These are phyloP conservation scores for Penicillium pulvis DNA, from an alignment of 495 filamentous ascomycete species.

Conservation along the genomic window DNA sequence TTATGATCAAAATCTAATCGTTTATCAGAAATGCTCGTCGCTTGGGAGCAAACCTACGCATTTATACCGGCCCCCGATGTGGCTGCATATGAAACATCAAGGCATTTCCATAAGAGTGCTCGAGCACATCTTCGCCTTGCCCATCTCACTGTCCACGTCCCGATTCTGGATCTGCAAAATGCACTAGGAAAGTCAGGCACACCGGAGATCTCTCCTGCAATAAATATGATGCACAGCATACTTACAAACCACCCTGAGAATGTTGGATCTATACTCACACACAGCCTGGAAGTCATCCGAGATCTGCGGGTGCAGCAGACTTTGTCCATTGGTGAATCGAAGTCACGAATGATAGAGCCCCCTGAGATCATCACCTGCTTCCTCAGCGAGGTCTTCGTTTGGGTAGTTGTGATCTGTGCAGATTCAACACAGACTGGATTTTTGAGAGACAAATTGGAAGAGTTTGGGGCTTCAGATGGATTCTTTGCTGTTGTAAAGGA, in stretches of 20 bases:
- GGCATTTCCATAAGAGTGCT: constrained; percentile 7
- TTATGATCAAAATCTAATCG: neutral
- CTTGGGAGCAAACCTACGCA: constrained; percentile 11
- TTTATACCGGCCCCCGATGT: constrained; percentile 1
- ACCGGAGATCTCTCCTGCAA: constrained; percentile 3
- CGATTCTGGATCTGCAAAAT: constrained; percentile 14
- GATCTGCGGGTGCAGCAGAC: neutral
- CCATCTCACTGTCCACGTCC: constrained; percentile 10
- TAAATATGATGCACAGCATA: neutral
- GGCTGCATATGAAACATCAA: constrained; percentile 1
- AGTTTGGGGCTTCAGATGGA: neutral
- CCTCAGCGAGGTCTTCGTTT: constrained; percentile 7
- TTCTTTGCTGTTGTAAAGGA: constrained; percentile 12
- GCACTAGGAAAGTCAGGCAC: constrained; percentile 12
- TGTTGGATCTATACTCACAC: neutral
- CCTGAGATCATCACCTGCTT: constrained; percentile 13
- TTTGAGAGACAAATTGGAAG: neutral
- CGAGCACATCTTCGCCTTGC: constrained; percentile 3
- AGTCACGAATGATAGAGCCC: constrained; percentile 7
- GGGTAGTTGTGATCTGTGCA: neutral
- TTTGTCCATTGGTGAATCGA: neutral
- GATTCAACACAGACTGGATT: neutral
- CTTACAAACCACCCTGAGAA: neutral
- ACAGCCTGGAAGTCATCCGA: neutral
- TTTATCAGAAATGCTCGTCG: neutral